A percentile compares a stretch with the other conserved stretches of the same genome.
These are phyloP conservation scores for Obba rivulosa DNA, from an alignment of 768 basidiomycete genomes.

Conservation along the genomic window DNA sequence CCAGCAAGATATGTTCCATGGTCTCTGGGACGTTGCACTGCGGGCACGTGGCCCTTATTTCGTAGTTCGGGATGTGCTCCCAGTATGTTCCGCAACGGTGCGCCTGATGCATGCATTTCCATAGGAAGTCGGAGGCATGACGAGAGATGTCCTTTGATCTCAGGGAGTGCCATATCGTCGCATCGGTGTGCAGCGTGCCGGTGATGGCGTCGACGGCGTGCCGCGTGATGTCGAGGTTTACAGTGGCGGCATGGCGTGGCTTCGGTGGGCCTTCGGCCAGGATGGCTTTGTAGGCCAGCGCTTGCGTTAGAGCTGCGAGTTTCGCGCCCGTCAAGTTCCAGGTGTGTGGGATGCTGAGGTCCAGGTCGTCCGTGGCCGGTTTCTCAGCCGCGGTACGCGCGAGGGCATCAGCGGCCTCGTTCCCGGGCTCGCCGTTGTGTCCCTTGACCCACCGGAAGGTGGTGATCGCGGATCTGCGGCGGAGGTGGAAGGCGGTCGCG, in stretches of 20 bases:
- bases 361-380: not conserved
- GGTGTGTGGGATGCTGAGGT: not conserved
- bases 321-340: slow-evolving; percentile 2
- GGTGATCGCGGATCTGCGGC: slow-evolving; percentile 11
- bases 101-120: slow-evolving; percentile 1
- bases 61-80: not conserved
- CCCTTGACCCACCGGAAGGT: slow-evolving; percentile 24
- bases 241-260: not conserved
- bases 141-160: not conserved
- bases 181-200: not conserved
- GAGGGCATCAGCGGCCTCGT: slow-evolving; percentile 19
- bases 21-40: not conserved
- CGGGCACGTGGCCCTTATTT: not conserved
- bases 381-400: slow-evolving; percentile 4
- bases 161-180: not conserved
- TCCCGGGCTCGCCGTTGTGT: slow-evolving; percentile 9
- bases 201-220: not conserved
- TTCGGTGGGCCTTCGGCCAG: not conserved
- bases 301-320: not conserved
- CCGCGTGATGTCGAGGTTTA: not conserved
- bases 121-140: slow-evolving; percentile 1
- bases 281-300: slow-evolving; percentile 3
- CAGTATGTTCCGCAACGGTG: slow-evolving; percentile 1
- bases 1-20: slow-evolving; percentile 2
- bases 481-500: slow-evolving; percentile 4